These are phyloP conservation scores for Xanthoparmelia taractica DNA, from an alignment of 495 filamentous ascomycete genomes.

Conservation along the genomic window DNA sequence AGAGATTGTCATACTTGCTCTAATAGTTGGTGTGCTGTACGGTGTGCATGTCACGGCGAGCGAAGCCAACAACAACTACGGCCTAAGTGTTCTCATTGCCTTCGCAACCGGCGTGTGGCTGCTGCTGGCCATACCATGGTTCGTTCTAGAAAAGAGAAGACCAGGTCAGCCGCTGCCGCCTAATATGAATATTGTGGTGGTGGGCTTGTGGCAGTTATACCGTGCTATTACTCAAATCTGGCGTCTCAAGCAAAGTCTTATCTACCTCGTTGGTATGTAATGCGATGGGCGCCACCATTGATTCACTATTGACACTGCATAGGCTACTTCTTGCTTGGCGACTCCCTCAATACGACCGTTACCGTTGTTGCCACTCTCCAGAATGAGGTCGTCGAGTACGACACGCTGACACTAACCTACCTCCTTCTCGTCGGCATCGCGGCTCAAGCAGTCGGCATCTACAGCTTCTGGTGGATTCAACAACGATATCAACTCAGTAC, in stretches of 20 bases:
- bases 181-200: slow-evolving; percentile 42
- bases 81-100: slow-evolving; percentile 54
- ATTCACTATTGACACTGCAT: background rate
- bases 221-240: slow-evolving; percentile 52
- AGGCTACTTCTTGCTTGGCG: slow-evolving; percentile 59
- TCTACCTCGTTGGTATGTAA: slow-evolving; percentile 51
- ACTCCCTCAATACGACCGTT: slow-evolving; percentile 60
- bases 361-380: slow-evolving; percentile 57
- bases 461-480: slow-evolving; percentile 52
- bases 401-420: slow-evolving; percentile 53
- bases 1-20: slow-evolving; percentile 53
- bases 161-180: slow-evolving; percentile 46
- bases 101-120: slow-evolving; percentile 58
- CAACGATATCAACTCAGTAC: slow-evolving; percentile 44
- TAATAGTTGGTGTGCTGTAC: slow-evolving; percentile 58
- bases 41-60: slow-evolving; percentile 51
- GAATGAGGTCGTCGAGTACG: slow-evolving; percentile 54
- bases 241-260: slow-evolving; percentile 54
- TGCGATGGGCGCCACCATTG: no score
- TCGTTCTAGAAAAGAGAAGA: slow-evolving; percentile 53
- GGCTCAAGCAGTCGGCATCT: slow-evolving; percentile 56
- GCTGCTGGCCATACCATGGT: slow-evolving; percentile 54
- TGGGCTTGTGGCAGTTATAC: slow-evolving; percentile 52
- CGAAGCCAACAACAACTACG: slow-evolving; percentile 55
- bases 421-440: slow-evolving; percentile 56